Base-by-base conservation (phyloP, 2,329 filamentous ascomycete species). In the Fusarium clavum region DNA sequence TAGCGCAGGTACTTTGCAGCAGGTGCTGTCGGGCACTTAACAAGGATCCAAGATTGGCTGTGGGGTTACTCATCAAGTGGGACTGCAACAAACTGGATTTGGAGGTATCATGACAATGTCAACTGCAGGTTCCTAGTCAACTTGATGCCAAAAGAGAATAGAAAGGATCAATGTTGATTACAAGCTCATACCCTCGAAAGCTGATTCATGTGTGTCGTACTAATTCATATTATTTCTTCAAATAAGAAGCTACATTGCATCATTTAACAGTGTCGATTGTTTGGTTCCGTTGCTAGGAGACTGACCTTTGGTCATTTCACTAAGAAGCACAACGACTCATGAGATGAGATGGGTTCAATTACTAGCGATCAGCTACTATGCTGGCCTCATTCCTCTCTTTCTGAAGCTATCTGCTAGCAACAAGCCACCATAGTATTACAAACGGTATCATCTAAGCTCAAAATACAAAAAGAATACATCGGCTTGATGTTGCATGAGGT, bases 21-120 rank as follows among this genome's bases (percentile, higher is more conserved):
- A 38, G 18, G 34, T 38, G 10, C 34, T 38, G 34, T 13, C 18
- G 48, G 69, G 46, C 72, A 75, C 73, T 44, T 68, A 6, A 12
- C 49, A 60, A 40, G 47, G 54, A 45, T 58, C 14, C 67, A 71
- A 68, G 56, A 71, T 70, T 71, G 46, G 54, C 40, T 64, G 54
- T 68, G 67, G 67, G 52, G 46, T 52, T 60, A 53, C 40, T 61
- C 44, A 49, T 52, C 16, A 34, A 27, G 67, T 67, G 67, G 67
- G 57, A 59, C 53, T 45, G 20, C 27, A 58, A 14, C 40, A 22
- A 27, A 49, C 61, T 57, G n/a, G 24, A 57, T 52, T 52, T 6
- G 34, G 34, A 34, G 32, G 34, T n/a, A 38, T 38, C 34, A 38
- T 38, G 34, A 38, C 34, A 38, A 38, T 38, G 18, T n/a, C 6